Percentiles rank a stretch among this genome's conserved stretches.
phyloP scores from a whole-genome alignment of 345 rosid species.

The Conringia planisiliqua region DNA sequence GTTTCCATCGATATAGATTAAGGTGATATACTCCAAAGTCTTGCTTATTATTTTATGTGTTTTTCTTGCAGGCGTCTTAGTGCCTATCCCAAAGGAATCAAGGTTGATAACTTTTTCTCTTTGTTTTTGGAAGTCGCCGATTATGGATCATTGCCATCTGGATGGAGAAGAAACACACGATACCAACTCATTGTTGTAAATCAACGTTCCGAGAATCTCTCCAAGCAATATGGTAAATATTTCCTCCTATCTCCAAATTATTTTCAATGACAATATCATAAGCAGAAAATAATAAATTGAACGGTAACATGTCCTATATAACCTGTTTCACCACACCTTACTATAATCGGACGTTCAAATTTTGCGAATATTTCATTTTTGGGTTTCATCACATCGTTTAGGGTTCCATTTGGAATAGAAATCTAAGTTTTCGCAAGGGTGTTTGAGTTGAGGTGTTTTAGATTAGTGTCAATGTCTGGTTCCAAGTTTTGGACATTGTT shows the following conservation, averaged over 20 bases:
- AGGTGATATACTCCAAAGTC: neutral
- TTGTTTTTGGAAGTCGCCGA: conserved; percentile 71
- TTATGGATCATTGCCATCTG: conserved; percentile 54
- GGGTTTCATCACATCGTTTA: neutral
- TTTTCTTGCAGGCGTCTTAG: conserved; percentile 52
- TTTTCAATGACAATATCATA: neutral
- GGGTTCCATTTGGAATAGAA: neutral
- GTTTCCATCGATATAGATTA: neutral
- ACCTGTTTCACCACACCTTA: neutral
- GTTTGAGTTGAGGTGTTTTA: neutral
- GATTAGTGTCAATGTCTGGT: neutral
- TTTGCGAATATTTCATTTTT: neutral
- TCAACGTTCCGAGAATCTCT: conserved; percentile 27
- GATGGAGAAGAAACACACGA: conserved; percentile 75
- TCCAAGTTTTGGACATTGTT: neutral
- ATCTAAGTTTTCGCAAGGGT: neutral
- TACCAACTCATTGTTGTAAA: conserved; percentile 61
- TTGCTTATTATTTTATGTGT: neutral
- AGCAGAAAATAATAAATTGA: neutral
- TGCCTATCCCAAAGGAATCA: conserved; percentile 69
- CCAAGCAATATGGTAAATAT: neutral
- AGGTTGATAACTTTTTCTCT: conserved; percentile 53
- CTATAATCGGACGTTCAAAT: neutral
- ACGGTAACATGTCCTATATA: neutral
- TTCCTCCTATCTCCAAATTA: neutral